Base-by-base conservation (phyloP, 163 green algal genomes). In the Picocystis sp. region DNA sequence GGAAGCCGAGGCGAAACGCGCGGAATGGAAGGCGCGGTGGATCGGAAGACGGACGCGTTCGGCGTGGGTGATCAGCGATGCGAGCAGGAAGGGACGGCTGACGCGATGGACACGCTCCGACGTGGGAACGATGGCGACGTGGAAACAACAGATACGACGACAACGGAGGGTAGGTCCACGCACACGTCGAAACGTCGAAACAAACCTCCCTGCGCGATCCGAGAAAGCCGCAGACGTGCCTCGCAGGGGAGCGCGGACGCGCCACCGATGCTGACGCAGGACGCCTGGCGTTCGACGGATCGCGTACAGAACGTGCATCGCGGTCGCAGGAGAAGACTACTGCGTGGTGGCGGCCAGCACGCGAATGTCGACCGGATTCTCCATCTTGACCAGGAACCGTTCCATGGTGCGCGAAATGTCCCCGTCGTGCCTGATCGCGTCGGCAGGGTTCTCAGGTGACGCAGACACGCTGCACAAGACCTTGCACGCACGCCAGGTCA, bases 281-380 rank as follows among this genome's bases (percentile, higher is more conserved):
- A 22, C 33, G 23, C 22, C 22, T 23, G 21, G 61, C 14, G 14
- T 62, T 25, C 60, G 61, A 5, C 5, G 29, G 29, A 38, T 12
- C 29, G 29, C 29, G 5, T 12, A 38, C 69, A 89, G 90, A 50
- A 99, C 90, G 1, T 76, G 77, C 14, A 69, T 97, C 23, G 91
- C 91, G 11, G 81, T 99, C 2, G 90, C 88, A 5, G 91, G 91
- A 1, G 68, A 84, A 33, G 81, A 94, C 57, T 99, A 96, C 73
- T 93, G 81, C 70, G 81, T 99, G 13, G 74, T 97, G 1, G 91
- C 85, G 13, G 83, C 65, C 6, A 87, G 77, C 70, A 98, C 81
- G 1, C 77, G 91, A 13, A 77, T 99, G 57, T 93, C 82, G 0
- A 94, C 86, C 1, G 91, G 91, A 17, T 98, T 85, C 72, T 83